Percentiles rank a stretch among this genome's conserved stretches.
phyloP scores from a whole-genome alignment of 768 basidiomycete species.

The Clathrus columnatus region DNA sequence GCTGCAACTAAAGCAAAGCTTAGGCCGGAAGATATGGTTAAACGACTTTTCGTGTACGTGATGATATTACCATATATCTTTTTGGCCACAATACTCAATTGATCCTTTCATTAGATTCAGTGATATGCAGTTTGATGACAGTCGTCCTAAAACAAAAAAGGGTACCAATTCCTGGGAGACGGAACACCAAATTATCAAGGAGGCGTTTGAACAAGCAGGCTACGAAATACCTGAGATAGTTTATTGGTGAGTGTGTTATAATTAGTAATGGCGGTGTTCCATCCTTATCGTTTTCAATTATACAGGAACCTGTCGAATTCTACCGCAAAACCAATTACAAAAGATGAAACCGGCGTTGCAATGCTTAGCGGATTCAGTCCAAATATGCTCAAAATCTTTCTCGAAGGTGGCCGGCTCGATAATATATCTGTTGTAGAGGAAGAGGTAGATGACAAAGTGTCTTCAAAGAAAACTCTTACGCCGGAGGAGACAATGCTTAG shows the following conservation, averaged over 20 bases:
- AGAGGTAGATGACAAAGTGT: slow-evolving; percentile 32
- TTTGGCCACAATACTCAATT: neutral
- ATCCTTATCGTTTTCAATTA: neutral
- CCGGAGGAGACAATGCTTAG: slow-evolving; percentile 24
- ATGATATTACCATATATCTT: neutral
- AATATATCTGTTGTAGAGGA: slow-evolving; percentile 18
- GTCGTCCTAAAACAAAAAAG: slow-evolving; percentile 6
- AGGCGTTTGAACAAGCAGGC: slow-evolving; percentile 48
- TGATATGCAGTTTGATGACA: slow-evolving; percentile 71
- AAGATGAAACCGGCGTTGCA: slow-evolving; percentile 52
- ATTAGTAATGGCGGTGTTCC: neutral
- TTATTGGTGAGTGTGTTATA: slow-evolving; percentile 52
- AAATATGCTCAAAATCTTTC: slow-evolving; percentile 62
- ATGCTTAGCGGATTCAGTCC: slow-evolving; percentile 64
- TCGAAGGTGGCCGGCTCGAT: slow-evolving; percentile 41
- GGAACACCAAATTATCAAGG: slow-evolving; percentile 48
- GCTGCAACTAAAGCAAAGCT: slow-evolving; percentile 49
- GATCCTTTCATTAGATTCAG: slow-evolving; percentile 33
- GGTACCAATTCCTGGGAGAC: slow-evolving; percentile 41
- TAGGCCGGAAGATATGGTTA: slow-evolving; percentile 64
- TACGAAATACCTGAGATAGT: slow-evolving; percentile 69
- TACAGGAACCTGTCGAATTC: slow-evolving; percentile 6
- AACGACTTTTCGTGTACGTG: slow-evolving; percentile 49
- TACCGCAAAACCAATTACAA: slow-evolving; percentile 38
- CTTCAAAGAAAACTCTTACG: slow-evolving; percentile 30